Conservation (phyloP, 345 rosid species). For the Eucalyptus paniculata region DNA sequence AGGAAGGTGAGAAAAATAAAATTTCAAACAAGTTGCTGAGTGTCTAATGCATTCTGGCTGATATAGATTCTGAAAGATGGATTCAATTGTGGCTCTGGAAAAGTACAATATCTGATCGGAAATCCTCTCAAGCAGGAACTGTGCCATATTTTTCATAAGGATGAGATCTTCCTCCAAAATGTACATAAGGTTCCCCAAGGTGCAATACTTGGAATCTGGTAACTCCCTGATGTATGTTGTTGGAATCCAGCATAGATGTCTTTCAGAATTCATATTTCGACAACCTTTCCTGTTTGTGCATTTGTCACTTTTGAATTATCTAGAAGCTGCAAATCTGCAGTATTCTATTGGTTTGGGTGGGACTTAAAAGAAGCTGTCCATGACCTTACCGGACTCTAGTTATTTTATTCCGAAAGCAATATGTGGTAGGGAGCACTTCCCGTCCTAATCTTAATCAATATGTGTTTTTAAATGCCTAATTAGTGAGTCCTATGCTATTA, state of each 20-base stretch:
- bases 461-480: not conserved
- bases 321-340: not conserved
- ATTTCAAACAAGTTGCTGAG: constrained; percentile 28
- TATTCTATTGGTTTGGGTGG: not conserved
- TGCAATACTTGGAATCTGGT: not conserved
- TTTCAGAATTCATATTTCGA: not conserved
- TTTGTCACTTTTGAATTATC: not conserved
- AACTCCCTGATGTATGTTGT: not conserved
- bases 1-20: constrained; percentile 19
- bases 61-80: not conserved
- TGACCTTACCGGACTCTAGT: not conserved
- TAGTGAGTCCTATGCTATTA: not conserved
- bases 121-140: not conserved
- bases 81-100: not conserved
- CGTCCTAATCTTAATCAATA: not conserved
- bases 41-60: constrained; percentile 7
- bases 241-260: not conserved
- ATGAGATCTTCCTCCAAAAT: not conserved
- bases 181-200: not conserved
- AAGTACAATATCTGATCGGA: not conserved
- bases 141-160: not conserved
- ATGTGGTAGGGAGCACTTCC: not conserved
- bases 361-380: not conserved
- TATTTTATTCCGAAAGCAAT: not conserved
- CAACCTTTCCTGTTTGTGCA: not conserved